Conservation (phyloP, 805 yeast genomes). For the Ogataea siamensis region DNA sequence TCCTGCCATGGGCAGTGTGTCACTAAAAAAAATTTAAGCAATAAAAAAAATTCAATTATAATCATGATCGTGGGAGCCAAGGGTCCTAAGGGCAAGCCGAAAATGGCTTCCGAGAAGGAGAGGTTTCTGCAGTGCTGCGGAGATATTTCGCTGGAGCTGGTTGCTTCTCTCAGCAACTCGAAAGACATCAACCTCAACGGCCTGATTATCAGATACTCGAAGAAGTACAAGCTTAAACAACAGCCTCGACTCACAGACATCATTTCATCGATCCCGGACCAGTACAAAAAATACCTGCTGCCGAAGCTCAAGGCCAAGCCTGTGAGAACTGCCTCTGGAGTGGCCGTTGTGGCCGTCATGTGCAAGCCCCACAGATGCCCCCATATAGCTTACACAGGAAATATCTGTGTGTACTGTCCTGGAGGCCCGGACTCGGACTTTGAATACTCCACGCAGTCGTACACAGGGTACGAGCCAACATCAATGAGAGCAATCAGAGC, state of each 20-base stretch:
- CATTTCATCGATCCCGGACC: constrained; percentile 93
- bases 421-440: constrained; percentile 99
- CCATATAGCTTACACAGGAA: constrained; percentile 97
- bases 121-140: constrained; percentile 90
- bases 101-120: constrained; percentile 87
- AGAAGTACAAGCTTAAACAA: constrained; percentile 84
- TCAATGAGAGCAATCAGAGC: constrained; percentile 99
- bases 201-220: constrained; percentile 76
- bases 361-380: constrained; percentile 99
- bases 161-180: constrained; percentile 67
- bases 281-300: constrained; percentile 82
- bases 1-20: constrained; percentile 13
- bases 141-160: constrained; percentile 84
- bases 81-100: constrained; percentile 50
- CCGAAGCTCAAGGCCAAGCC: constrained; percentile 98
- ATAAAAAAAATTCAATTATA: constrained; percentile 10
- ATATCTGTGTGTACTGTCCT: constrained; percentile 97
- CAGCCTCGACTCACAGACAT: constrained; percentile 96
- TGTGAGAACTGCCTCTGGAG: constrained; percentile 96
- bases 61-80: constrained; percentile 26
- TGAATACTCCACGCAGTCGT: constrained; percentile 96
- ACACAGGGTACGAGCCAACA: constrained; percentile 98
- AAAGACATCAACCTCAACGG: constrained; percentile 90
- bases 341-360: constrained; percentile 99
- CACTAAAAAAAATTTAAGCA: constrained; percentile 12